Conservation (phyloP, 2,329 filamentous ascomycete genomes). For the Trichophyton schoenleinii region DNA sequence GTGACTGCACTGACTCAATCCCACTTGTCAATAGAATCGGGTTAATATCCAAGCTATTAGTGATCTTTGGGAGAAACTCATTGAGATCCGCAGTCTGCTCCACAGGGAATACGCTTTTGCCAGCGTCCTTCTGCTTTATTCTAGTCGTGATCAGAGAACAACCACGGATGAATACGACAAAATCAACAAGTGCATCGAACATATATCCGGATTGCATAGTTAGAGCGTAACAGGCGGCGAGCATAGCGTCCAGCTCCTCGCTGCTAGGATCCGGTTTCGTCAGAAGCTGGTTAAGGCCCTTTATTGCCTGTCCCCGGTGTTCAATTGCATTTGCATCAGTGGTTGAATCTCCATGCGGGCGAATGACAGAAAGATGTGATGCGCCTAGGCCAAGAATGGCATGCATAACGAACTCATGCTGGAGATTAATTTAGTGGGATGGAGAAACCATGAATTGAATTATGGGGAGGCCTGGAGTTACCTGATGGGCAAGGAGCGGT, state of each 20-base stretch:
- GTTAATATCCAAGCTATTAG: background rate
- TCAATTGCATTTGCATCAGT: constrained; percentile 42
- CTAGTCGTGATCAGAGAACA: constrained; percentile 1
- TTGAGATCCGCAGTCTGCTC: background rate
- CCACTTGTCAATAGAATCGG: background rate
- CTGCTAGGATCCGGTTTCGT: background rate
- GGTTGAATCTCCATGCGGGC: constrained; percentile 39
- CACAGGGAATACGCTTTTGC: background rate
- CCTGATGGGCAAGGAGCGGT: constrained; percentile 53
- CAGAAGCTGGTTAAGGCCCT: constrained; percentile 32
- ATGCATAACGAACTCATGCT: constrained; percentile 53
- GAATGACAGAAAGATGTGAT: constrained; percentile 44
- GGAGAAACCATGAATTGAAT: background rate
- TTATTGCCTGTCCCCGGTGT: constrained; percentile 55
- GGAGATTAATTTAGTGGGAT: constrained; percentile 13
- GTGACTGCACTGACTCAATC: background rate
- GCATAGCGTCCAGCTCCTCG: constrained; percentile 12
- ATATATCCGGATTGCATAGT: constrained; percentile 20
- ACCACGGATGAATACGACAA: constrained; percentile 20
- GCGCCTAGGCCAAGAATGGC: constrained; percentile 55
- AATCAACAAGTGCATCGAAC: constrained; percentile 18
- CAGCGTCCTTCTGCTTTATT: background rate
- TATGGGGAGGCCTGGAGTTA: constrained; percentile 23
- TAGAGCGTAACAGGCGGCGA: constrained; percentile 20
- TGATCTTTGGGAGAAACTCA: background rate